Base-by-base conservation (phyloP, 495 filamentous ascomycete genomes). In the Aspergillus heteromorphus region DNA sequence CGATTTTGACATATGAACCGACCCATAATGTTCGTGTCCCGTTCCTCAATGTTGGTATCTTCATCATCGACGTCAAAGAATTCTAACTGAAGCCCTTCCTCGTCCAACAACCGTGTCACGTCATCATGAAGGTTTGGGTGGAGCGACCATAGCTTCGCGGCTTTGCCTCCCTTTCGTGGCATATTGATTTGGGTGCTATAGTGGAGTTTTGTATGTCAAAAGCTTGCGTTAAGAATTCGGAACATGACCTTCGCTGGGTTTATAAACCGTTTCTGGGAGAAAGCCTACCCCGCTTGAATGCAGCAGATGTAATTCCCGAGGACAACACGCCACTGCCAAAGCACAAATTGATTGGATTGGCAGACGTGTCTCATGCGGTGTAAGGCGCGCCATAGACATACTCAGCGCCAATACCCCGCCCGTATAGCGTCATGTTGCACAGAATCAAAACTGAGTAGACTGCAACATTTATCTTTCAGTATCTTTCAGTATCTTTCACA, bases 311-410 rank as follows among this genome's bases (percentile, higher is more conserved):
- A 49, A 30, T 49, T 58, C 19, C 31, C 34, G 56, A 50, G 36
- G 43, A 58, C 31, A 54, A 54, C 43, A 49, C 50, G 49, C 52
- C 50, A 25, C 56, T 50, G 43, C 51, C 50, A 45, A 5, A 49
- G 50, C 51, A 58, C 36, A 21, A 54, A 42, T 54, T 58, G 42
- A 54, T 58, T 58, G 50, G 42, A 54, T 58, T 58, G 50, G 43
- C 45, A 54, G 45, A 54, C 27, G 48, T 58, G 45, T 50, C 29
- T 54, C 41, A 56, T 54, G 41, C 25, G 23, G 40, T 48, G 13
- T 48, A 29, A 30, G 23, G 45, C 45, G 23, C 45, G 45, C 13
- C 21, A 31, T 18, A 48, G 45, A 48, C 13, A 48, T 48, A 6
- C 45, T 48, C 21, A 41, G 34, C 31, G 25, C 34, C 23, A 18